Conservation (phyloP, 2,329 filamentous ascomycete species). For the Colletotrichum melonis region DNA sequence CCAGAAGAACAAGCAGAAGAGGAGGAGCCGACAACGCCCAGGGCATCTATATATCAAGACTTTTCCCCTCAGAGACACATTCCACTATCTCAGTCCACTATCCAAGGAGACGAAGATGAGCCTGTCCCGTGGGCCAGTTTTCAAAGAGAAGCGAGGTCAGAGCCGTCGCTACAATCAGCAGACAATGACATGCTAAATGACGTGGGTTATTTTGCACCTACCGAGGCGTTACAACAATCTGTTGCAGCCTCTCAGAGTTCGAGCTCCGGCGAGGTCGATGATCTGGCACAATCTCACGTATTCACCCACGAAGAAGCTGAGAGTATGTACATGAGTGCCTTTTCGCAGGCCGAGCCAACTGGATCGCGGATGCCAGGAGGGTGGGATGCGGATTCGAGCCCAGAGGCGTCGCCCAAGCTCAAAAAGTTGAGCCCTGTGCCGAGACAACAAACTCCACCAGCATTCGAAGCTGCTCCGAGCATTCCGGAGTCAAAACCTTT, state of each 20-base stretch:
- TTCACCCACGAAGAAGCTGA: conserved; percentile 85
- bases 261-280: conserved; percentile 51
- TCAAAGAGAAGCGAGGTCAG: conserved; percentile 48
- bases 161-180: conserved; percentile 47
- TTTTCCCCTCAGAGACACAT: conserved; percentile 36
- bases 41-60: conserved; percentile 60
- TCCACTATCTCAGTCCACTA: conserved; percentile 29
- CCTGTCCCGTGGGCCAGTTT: conserved; percentile 46
- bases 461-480: neutral
- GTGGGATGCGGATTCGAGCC: conserved; percentile 57
- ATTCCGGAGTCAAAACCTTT: neutral
- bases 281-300: conserved; percentile 73
- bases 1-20: conserved; percentile 48
- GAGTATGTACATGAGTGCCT: conserved; percentile 87
- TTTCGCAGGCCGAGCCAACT: conserved; percentile 59
- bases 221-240: conserved; percentile 38
- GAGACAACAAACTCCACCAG: conserved; percentile 8
- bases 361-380: conserved; percentile 60
- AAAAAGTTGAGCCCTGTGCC: neutral
- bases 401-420: conserved; percentile 3
- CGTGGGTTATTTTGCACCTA: conserved; percentile 3
- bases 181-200: neutral
- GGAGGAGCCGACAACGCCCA: conserved; percentile 61
- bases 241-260: conserved; percentile 42
- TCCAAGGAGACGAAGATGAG: conserved; percentile 40